These are phyloP conservation scores for Aspergillus cristatus DNA, from an alignment of 495 filamentous ascomycete genomes.

Conservation along the genomic window DNA sequence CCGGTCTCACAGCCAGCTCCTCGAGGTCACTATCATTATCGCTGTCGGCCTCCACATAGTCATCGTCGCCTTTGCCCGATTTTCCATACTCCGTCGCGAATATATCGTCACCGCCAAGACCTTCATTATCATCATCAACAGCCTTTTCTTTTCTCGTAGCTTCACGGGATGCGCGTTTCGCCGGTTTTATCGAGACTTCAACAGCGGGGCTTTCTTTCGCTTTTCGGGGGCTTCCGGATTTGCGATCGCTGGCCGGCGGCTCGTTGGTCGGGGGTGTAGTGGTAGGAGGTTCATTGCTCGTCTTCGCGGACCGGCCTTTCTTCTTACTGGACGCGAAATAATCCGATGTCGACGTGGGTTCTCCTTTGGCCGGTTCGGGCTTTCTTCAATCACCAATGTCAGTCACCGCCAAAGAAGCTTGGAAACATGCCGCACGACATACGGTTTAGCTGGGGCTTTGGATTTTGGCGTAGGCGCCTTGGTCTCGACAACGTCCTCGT, in stretches of 20 bases:
- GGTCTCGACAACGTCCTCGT: constrained; percentile 42
- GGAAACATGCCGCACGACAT: constrained; percentile 3
- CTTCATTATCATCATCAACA: constrained; percentile 49
- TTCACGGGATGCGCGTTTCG: constrained; percentile 23
- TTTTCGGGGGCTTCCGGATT: constrained; percentile 14
- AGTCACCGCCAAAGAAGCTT: background rate
- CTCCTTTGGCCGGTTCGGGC: constrained; percentile 35
- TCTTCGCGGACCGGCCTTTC: constrained; percentile 26
- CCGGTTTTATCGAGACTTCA: background rate
- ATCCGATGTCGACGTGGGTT: constrained; percentile 48
- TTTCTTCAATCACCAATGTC: constrained; percentile 21
- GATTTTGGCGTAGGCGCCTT: constrained; percentile 37
- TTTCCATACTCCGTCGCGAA: constrained; percentile 57
- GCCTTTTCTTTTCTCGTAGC: constrained; percentile 23
- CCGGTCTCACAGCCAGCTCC: constrained; percentile 28
- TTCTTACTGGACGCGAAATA: constrained; percentile 55
- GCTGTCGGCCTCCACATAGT: constrained; percentile 54
- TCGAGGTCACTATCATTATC: constrained; percentile 44
- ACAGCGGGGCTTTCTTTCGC: constrained; percentile 16
- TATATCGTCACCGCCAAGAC: constrained; percentile 65
- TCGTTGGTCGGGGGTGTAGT: constrained; percentile 7
- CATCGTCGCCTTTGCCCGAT: constrained; percentile 53
- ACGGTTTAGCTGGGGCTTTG: constrained; percentile 34
- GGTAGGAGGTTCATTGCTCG: constrained; percentile 8
- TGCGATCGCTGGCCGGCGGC: constrained; percentile 15